Conservation (phyloP, 148 eudicot genomes). For the Cornus suecica region DNA sequence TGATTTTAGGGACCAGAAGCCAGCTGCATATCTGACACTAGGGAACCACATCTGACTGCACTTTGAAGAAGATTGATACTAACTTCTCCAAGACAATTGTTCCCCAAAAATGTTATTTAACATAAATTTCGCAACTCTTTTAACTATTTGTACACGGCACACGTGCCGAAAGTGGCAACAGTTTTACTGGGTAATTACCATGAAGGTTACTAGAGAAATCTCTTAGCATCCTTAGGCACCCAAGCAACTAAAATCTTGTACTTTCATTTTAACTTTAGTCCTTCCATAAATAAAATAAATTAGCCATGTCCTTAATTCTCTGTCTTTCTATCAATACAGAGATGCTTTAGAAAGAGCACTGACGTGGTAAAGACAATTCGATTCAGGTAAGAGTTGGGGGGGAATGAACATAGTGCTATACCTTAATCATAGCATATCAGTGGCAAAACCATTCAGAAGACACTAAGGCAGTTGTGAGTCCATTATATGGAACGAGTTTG, state of each 20-base stretch:
- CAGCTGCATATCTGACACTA: too few relatives aligned
- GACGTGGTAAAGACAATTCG: not conserved
- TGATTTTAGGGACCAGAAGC: too few relatives aligned
- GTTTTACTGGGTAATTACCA: not conserved
- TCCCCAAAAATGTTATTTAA: too few relatives aligned
- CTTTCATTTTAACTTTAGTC: too few relatives aligned
- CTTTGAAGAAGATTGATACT: too few relatives aligned
- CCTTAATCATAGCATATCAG: not conserved
- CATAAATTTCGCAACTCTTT: too few relatives aligned
- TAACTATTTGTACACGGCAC: too few relatives aligned
- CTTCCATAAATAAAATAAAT: not conserved
- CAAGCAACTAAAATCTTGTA: not conserved
- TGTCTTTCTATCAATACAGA: not conserved
- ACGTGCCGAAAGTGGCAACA: too few relatives aligned
- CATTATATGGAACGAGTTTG: not conserved
- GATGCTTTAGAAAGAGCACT: not conserved
- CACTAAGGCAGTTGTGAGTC: not conserved
- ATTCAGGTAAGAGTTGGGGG: not conserved
- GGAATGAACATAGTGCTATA: not conserved
- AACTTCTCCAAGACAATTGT: too few relatives aligned
- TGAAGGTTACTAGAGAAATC: not conserved
- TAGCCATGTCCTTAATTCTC: not conserved
- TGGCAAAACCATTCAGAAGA: not conserved
- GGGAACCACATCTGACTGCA: too few relatives aligned
- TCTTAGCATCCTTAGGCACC: not conserved